Percentiles rank a stretch among this genome's conserved stretches.
phyloP scores from a whole-genome alignment of 495 filamentous ascomycete species.

The Aspergillus cavernicola region DNA sequence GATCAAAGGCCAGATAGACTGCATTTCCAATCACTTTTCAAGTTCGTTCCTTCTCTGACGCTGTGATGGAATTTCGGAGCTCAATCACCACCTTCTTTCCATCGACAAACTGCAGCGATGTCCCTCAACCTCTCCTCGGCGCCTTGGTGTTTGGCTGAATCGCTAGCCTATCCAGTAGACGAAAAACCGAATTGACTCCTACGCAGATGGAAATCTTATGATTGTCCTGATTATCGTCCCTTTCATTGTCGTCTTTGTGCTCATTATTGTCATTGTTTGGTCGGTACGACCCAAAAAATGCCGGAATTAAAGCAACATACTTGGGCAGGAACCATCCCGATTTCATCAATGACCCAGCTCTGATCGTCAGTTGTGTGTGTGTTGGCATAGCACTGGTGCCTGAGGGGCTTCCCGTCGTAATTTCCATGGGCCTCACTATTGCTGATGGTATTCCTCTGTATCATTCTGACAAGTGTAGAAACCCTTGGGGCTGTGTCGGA shows the following conservation, averaged over 20 bases:
- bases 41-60: background rate
- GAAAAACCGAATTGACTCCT: conserved; percentile 53
- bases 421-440: conserved; percentile 55
- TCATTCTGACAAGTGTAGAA: conserved; percentile 65
- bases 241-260: conserved; percentile 50
- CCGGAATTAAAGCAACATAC: conserved; percentile 48
- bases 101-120: background rate
- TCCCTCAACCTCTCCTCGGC: background rate
- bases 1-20: background rate
- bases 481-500: conserved; percentile 62
- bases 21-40: background rate
- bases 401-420: conserved; percentile 62
- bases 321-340: conserved; percentile 51
- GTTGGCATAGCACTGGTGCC: conserved; percentile 68
- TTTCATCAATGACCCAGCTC: conserved; percentile 62
- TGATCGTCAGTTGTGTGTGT: conserved; percentile 61
- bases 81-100: conserved; percentile 1
- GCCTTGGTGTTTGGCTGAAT: conserved; percentile 56
- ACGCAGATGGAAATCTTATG: conserved; percentile 62
- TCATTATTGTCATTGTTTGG: conserved; percentile 58
- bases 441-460: conserved; percentile 60
- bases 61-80: background rate
- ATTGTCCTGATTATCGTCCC: conserved; percentile 60
- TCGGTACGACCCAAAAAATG: conserved; percentile 24
- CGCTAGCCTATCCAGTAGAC: conserved; percentile 57